These are phyloP conservation scores for Nannochloropsis gaditana DNA, from an alignment of 108 stramenopile genomes.

Conservation along the genomic window DNA sequence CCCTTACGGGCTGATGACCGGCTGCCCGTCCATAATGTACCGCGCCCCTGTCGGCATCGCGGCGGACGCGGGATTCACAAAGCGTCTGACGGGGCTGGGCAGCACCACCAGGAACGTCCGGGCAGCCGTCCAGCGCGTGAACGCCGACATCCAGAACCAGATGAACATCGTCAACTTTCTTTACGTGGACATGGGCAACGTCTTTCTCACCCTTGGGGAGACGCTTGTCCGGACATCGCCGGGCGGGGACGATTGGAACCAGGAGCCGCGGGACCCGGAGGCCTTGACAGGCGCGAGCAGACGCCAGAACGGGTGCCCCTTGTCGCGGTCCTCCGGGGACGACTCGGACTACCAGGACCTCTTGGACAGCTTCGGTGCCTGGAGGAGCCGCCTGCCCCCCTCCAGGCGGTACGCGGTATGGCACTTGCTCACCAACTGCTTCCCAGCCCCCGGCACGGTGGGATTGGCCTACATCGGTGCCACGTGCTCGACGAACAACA, in stretches of 20 bases:
- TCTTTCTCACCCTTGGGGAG: not conserved
- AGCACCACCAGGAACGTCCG: not conserved
- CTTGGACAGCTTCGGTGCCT: slow-evolving; percentile 25
- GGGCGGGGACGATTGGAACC: slow-evolving; percentile 31
- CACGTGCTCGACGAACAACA: slow-evolving; percentile 12
- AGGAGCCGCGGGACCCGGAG: slow-evolving; percentile 39
- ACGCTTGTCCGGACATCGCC: not conserved
- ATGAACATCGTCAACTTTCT: slow-evolving; percentile 36
- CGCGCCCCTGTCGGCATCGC: slow-evolving; percentile 34
- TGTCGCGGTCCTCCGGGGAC: slow-evolving; percentile 13
- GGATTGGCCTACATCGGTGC: slow-evolving; percentile 35
- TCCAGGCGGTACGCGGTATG: slow-evolving; percentile 27
- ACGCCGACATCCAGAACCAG: slow-evolving; percentile 29
- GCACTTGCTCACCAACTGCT: slow-evolving; percentile 38
- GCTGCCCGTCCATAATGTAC: slow-evolving; percentile 32
- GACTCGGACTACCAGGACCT: slow-evolving; percentile 26
- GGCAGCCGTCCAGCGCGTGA: slow-evolving; percentile 28
- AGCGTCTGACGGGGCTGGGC: not conserved
- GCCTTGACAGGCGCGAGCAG: slow-evolving; percentile 17
- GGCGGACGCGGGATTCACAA: slow-evolving; percentile 34
- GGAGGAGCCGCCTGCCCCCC: slow-evolving; percentile 27
- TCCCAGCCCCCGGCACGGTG: slow-evolving; percentile 22
- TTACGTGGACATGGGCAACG: slow-evolving; percentile 28
- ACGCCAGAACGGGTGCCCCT: slow-evolving; percentile 28
- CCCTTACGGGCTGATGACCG: slow-evolving; percentile 19